Percentiles rank a stretch among this genome's conserved stretches.
These are phyloP conservation scores for Mallotus japonicus DNA, from an alignment of 441 rosid genomes.

Conservation along the genomic window DNA sequence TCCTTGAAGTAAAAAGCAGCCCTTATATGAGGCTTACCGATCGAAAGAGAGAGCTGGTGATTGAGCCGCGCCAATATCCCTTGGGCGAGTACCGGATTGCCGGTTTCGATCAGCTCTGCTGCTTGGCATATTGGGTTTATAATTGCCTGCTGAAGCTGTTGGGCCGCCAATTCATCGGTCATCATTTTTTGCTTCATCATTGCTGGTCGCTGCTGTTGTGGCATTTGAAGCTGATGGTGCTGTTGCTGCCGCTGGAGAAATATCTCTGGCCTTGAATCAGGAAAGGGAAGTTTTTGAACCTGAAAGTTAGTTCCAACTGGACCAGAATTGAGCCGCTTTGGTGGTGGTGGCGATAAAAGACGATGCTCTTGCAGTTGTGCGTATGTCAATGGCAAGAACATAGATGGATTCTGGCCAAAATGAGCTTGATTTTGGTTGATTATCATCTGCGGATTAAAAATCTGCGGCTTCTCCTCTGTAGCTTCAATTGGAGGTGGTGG, in stretches of 20 bases:
- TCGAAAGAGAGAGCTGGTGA: slow-evolving; percentile 81
- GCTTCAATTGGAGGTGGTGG: slow-evolving; percentile 29
- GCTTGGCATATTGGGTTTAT: slow-evolving; percentile 29
- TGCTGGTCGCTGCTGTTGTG: slow-evolving; percentile 27
- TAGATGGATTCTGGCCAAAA: slow-evolving; percentile 37
- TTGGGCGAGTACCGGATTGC: slow-evolving; percentile 83
- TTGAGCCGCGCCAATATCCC: slow-evolving; percentile 99
- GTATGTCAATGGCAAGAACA: slow-evolving; percentile 41
- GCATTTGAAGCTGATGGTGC: slow-evolving; percentile 41
- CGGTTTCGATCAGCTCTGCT: slow-evolving; percentile 40
- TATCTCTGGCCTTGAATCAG: slow-evolving; percentile 39
- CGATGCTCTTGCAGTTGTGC: slow-evolving; percentile 35
- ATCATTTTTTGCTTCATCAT: slow-evolving; percentile 37
- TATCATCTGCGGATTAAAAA: slow-evolving; percentile 36
- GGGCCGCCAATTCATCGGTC: slow-evolving; percentile 44
- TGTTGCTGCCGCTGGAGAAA: slow-evolving; percentile 36
- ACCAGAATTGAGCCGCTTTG: slow-evolving; percentile 44
- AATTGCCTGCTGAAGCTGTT: slow-evolving; percentile 50
- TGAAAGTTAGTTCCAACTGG: slow-evolving; percentile 26
- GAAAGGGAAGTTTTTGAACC: slow-evolving; percentile 31
- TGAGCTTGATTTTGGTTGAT: slow-evolving; percentile 53
- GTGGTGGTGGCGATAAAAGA: slow-evolving; percentile 40
- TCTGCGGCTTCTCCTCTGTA: slow-evolving; percentile 43
- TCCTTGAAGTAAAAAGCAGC: slow-evolving; percentile 87
- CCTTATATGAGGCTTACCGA: slow-evolving; percentile 77